phyloP scores from a whole-genome alignment of 495 filamentous ascomycete genomes.

The Tuber umbilicatum region DNA sequence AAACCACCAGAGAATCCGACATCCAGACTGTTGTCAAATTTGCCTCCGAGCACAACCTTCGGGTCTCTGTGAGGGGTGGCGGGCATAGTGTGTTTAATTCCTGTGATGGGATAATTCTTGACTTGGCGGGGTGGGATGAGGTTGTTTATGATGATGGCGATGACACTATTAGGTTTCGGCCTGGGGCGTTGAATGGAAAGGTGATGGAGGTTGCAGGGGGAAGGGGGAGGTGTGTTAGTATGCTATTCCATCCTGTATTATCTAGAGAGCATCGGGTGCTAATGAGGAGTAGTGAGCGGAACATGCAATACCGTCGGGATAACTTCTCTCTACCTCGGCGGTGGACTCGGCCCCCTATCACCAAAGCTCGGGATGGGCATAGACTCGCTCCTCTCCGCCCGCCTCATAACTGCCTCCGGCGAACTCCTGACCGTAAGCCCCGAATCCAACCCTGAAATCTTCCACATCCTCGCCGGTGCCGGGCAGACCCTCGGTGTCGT shows the following conservation, averaged over 20 bases:
- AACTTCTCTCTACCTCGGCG: constrained; percentile 43
- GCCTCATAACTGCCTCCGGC: constrained; percentile 43
- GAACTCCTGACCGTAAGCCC: constrained; percentile 41
- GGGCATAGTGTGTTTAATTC: constrained; percentile 23
- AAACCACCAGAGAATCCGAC: neutral
- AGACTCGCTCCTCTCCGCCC: constrained; percentile 43
- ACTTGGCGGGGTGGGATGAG: constrained; percentile 16
- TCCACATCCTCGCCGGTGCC: constrained; percentile 47
- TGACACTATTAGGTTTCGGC: constrained; percentile 8
- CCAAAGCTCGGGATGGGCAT: constrained; percentile 43
- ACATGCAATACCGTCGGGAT: constrained; percentile 39
- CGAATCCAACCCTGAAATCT: constrained; percentile 46
- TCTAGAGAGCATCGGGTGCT: neutral
- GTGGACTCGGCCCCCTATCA: constrained; percentile 42
- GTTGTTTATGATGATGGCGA: constrained; percentile 11
- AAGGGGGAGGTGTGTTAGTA: constrained; percentile 18
- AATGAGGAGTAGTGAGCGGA: constrained; percentile 9
- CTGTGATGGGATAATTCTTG: constrained; percentile 20
- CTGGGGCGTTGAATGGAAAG: constrained; percentile 9
- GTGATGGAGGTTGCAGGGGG: constrained; percentile 10
- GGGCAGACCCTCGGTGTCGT: constrained; percentile 52
- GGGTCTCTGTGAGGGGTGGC: constrained; percentile 13
- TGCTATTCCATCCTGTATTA: neutral
- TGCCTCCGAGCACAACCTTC: neutral
- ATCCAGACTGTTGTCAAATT: neutral